phyloP scores from a whole-genome alignment of 345 rosid genomes.

The Streptanthus diversifolius region DNA sequence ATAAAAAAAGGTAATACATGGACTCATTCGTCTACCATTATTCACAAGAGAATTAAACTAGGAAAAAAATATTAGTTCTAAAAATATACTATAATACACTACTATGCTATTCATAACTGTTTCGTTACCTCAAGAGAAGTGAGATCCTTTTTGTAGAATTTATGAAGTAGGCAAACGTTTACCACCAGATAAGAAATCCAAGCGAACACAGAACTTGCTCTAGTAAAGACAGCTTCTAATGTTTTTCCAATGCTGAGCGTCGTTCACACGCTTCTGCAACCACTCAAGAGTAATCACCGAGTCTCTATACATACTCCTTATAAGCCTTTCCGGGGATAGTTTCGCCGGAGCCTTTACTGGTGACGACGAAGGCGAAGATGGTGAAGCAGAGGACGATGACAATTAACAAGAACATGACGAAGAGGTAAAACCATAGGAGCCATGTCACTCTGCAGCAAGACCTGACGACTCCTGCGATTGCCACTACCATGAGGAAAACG shows the following conservation, averaged over 20 bases:
- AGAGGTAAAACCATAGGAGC: constrained; percentile 76
- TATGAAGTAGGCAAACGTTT: not conserved
- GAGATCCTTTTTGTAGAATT: constrained; percentile 38
- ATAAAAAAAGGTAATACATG: not conserved
- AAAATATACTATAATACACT: too few relatives aligned
- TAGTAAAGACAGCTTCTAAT: constrained; percentile 64
- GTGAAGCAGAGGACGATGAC: constrained; percentile 64
- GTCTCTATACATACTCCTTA: constrained; percentile 71
- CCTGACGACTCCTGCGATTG: constrained; percentile 78
- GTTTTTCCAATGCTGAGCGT: constrained; percentile 58
- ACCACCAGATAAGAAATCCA: constrained; percentile 17
- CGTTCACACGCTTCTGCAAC: constrained; percentile 60
- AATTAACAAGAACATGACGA: constrained; percentile 75
- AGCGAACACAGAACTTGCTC: constrained; percentile 43
- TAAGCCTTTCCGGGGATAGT: constrained; percentile 58
- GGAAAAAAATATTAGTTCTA: too few relatives aligned
- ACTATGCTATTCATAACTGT: too few relatives aligned
- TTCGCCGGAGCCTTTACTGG: constrained; percentile 77
- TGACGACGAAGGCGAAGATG: constrained; percentile 70
- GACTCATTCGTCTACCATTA: not conserved
- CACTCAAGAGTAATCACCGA: constrained; percentile 64
- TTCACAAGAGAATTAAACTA: too few relatives aligned
- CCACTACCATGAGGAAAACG: constrained; percentile 64
- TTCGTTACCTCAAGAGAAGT: constrained; percentile 59
- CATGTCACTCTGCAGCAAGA: constrained; percentile 80